phyloP scores from a whole-genome alignment of 495 filamentous ascomycete species.

The Trichoderma gamsii region DNA sequence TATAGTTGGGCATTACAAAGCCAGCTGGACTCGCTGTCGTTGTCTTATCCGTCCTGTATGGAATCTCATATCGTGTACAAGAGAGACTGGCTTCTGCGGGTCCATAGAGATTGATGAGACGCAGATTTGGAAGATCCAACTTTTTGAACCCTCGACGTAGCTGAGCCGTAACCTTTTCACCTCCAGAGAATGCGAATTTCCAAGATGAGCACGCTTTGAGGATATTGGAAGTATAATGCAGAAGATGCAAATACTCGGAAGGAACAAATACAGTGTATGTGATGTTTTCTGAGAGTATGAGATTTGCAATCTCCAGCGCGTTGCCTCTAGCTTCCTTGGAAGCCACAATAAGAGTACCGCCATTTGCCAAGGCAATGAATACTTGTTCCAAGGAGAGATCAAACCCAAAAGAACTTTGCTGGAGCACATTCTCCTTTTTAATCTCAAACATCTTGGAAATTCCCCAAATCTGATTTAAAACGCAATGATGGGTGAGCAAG shows the following conservation, averaged over 20 bases:
- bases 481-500: conserved; percentile 25
- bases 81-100: conserved; percentile 24
- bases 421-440: conserved; percentile 22
- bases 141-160: conserved; percentile 19
- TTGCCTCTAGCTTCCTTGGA: conserved; percentile 22
- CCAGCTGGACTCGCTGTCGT: neutral
- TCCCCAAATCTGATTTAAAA: conserved; percentile 23
- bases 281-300: conserved; percentile 22
- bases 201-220: conserved; percentile 19
- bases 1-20: neutral
- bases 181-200: conserved; percentile 23
- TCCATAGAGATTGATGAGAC: conserved; percentile 31
- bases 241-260: conserved; percentile 25
- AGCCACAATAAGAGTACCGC: conserved; percentile 24
- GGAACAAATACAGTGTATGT: conserved; percentile 25
- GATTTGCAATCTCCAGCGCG: conserved; percentile 21
- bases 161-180: conserved; percentile 21
- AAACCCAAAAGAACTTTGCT: conserved; percentile 29
- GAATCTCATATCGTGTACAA: too few relatives aligned
- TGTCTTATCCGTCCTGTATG: neutral
- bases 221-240: conserved; percentile 17
- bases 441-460: conserved; percentile 17
- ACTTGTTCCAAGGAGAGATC: conserved; percentile 29
- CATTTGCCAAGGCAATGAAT: conserved; percentile 23
- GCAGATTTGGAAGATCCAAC: conserved; percentile 19